Conservation (phyloP, 352 stramenopile genomes). For the Phytophthora crassamura region DNA sequence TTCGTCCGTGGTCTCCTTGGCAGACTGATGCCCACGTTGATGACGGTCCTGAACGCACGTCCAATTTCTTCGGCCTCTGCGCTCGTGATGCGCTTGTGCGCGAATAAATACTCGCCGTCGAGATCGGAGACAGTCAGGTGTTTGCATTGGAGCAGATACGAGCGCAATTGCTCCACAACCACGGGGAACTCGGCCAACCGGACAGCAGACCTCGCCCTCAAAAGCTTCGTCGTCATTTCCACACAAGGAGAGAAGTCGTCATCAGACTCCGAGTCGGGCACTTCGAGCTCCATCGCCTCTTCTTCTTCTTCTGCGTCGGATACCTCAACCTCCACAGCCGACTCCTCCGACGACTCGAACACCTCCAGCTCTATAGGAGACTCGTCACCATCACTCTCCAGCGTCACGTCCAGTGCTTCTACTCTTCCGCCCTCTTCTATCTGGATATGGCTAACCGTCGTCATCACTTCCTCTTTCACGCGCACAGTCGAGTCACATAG, state of each 20-base stretch:
- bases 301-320: conserved; percentile 21
- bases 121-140: conserved; percentile 24
- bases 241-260: conserved; percentile 29
- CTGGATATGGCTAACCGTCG: background rate
- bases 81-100: conserved; percentile 26
- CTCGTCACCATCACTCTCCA: background rate
- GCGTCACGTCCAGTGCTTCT: background rate
- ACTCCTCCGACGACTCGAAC: conserved; percentile 24
- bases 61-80: conserved; percentile 31
- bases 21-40: conserved; percentile 29
- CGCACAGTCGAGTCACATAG: background rate
- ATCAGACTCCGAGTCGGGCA: conserved; percentile 35
- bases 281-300: conserved; percentile 26
- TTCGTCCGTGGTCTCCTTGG: conserved; percentile 24
- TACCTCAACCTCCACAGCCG: conserved; percentile 11
- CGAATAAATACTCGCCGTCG: conserved; percentile 39
- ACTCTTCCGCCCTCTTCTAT: background rate
- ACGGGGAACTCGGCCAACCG: conserved; percentile 35
- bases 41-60: conserved; percentile 23
- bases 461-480: conserved; percentile 27
- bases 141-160: conserved; percentile 32
- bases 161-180: conserved; percentile 31
- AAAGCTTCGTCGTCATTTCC: conserved; percentile 24
- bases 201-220: background rate
- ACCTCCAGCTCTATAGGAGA: conserved; percentile 34